Evolutionary conservation across 345 rosid species (phyloP).

Genomic region (Hibiscus syriacus): DNA sequence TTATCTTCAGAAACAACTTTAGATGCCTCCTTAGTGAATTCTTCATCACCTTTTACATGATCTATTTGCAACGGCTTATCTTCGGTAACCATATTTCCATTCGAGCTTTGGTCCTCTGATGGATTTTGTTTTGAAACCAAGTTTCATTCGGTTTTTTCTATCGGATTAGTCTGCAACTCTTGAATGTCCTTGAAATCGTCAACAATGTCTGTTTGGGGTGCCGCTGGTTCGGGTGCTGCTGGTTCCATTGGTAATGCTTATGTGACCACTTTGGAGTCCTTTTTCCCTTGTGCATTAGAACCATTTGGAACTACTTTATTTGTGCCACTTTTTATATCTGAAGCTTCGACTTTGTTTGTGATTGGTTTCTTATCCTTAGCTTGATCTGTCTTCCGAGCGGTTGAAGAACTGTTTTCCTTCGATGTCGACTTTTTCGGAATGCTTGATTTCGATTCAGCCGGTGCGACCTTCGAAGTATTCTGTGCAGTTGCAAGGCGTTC

Average conservation of each 20-base stretch:
- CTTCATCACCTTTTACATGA: conserved; percentile 20
- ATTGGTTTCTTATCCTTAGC: conserved; percentile 31
- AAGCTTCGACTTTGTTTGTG: conserved; percentile 25
- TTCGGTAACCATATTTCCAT: conserved; percentile 1
- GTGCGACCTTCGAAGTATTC: conserved; percentile 34
- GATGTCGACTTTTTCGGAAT: conserved; percentile 40
- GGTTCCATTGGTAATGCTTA: conserved; percentile 19
- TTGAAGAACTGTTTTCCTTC: conserved; percentile 33
- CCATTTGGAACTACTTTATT: conserved; percentile 23
- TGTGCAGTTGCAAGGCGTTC: conserved; percentile 79
- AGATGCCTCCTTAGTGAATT: conserved; percentile 22
- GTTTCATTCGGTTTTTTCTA: conserved; percentile 27
- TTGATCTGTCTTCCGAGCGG: conserved; percentile 24
- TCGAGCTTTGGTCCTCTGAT: conserved; percentile 16
- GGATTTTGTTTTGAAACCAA: conserved; percentile 14
- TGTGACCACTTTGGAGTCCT: conserved; percentile 23
- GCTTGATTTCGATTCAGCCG: conserved; percentile 30
- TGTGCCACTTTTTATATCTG: conserved; percentile 30
- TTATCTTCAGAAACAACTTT: conserved; percentile 25
- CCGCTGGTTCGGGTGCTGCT: conserved; percentile 19
- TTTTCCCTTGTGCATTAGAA: conserved; percentile 31
- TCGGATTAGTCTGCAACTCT: conserved; percentile 37
- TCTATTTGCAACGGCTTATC: conserved; percentile 13
- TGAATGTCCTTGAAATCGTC: conserved; percentile 58
- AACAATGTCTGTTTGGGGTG: conserved; percentile 19